These are phyloP conservation scores for Pilatotrama ljubarskyi DNA, from an alignment of 768 basidiomycete species.

Conservation along the genomic window DNA sequence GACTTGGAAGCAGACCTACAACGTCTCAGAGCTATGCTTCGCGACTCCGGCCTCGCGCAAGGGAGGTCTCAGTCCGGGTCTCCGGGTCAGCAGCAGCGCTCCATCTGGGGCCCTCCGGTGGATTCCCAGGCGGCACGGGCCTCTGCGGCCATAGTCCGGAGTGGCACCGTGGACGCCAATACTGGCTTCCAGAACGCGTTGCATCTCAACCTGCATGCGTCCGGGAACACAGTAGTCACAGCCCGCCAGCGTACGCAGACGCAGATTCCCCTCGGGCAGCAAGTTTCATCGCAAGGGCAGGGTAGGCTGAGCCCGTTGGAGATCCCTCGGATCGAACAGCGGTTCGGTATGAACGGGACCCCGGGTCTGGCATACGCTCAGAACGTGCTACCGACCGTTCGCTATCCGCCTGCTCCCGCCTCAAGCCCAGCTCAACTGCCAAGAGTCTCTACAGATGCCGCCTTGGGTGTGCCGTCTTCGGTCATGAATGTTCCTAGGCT, in stretches of 20 bases:
- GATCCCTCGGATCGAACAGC: background rate
- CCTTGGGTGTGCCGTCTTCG: background rate
- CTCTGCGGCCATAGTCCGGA: too few relatives aligned
- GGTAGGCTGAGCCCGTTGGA: background rate
- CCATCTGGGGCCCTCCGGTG: background rate
- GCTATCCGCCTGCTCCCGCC: background rate
- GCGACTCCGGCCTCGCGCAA: constrained; percentile 1
- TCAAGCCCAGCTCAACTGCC: background rate
- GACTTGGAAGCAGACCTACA: background rate
- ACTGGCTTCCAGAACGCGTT: background rate
- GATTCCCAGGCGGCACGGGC: too few relatives aligned
- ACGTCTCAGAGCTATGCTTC: constrained; percentile 5
- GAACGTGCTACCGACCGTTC: background rate
- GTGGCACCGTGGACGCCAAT: background rate
- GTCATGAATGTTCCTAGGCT: too few relatives aligned
- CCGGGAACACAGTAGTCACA: too few relatives aligned
- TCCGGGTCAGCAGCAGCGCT: background rate
- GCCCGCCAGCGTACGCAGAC: constrained; percentile 5
- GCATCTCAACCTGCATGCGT: background rate
- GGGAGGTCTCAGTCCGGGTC: background rate
- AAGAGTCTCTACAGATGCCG: background rate
- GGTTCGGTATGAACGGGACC: too few relatives aligned
- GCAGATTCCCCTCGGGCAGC: background rate
- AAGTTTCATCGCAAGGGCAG: background rate
- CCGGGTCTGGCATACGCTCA: background rate